Base-by-base conservation (phyloP, 164 flowering plant species). In the Annona cherimola region DNA sequence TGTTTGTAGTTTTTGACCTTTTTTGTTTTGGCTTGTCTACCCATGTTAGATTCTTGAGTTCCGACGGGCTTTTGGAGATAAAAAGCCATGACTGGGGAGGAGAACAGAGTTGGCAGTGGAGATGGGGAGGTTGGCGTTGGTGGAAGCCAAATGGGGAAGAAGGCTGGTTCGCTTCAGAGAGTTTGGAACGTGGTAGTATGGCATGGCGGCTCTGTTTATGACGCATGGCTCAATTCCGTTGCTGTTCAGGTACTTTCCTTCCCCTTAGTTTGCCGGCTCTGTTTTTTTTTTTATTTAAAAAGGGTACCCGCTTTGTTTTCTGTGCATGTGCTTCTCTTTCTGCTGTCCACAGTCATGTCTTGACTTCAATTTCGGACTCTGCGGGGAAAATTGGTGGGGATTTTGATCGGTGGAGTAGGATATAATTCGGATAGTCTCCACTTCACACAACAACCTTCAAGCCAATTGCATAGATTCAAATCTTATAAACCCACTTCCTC, bases 141-240 rank as follows among this genome's bases (percentile, higher is more conserved):
- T 8, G 26, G 9, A 66, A 66, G 20, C 19, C 6, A 42, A 42
- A 68, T 7, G 35, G 8, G 46, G 40, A 20, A 12, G n/a, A 26
- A 19, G 41, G 1, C 39, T 2, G n/a, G 50, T 14, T 70, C 66
- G 46, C n/a, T 59, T 26, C 61, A 5, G 54, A 16, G 4, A 5
- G 46, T 26, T 19, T 70, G 73, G 73, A 70, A 70, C 61, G 73
- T 54, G n/a, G 50, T 63, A 5, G 42, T 71, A 35, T 71, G 74
- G 74, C 74, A 71, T 63, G 74, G 74, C 20, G 74, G 74, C 26
- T 71, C 74, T 64, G 68, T 63, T 64, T 71, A 71, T 46, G 74
- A 71, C n/a, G 74, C 74, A n/a, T 71, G 74, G 74, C 61, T 71
- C 16, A 71, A 64, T 63, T 54, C 68, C 11, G 74, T 64, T 70